Evolutionary conservation across 2,329 filamentous ascomycete species (phyloP).

Genomic region (Botrytis squamosa): DNA sequence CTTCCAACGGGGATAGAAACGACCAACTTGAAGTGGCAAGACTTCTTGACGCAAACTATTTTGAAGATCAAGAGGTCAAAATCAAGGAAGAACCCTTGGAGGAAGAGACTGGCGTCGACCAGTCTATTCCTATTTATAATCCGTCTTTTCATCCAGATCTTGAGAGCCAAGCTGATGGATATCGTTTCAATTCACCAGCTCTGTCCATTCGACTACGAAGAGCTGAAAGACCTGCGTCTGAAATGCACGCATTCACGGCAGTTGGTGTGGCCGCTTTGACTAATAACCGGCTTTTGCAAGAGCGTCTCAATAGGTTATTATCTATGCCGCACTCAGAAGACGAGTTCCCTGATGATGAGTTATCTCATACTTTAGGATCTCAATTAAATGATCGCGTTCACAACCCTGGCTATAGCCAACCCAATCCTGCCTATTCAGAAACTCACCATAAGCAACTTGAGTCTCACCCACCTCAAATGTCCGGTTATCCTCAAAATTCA

Average conservation of each 20-base stretch:
- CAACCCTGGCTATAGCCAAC: background rate
- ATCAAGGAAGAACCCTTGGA: background rate
- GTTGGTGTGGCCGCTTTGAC: background rate
- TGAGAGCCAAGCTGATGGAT: background rate
- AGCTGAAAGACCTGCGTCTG: background rate
- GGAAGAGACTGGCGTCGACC: background rate
- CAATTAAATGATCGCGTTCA: background rate
- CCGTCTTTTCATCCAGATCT: background rate
- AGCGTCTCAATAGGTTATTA: background rate
- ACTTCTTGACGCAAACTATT: background rate
- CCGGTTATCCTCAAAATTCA: background rate
- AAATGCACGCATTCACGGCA: background rate
- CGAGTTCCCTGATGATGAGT: background rate
- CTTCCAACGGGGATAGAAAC: background rate
- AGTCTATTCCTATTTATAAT: background rate
- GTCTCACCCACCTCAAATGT: background rate
- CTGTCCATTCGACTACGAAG: background rate
- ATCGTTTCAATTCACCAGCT: background rate
- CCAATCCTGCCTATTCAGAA: rapidly evolving
- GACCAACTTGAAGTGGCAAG: no score
- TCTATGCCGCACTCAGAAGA: background rate
- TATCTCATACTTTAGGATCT: background rate
- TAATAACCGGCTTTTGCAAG: background rate
- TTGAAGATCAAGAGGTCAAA: background rate
- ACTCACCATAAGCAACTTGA: background rate